Percentiles rank a stretch among this genome's conserved stretches.
Conservation (phyloP, 495 filamentous ascomycete species). For the Staphylotrichum longicolle region DNA sequence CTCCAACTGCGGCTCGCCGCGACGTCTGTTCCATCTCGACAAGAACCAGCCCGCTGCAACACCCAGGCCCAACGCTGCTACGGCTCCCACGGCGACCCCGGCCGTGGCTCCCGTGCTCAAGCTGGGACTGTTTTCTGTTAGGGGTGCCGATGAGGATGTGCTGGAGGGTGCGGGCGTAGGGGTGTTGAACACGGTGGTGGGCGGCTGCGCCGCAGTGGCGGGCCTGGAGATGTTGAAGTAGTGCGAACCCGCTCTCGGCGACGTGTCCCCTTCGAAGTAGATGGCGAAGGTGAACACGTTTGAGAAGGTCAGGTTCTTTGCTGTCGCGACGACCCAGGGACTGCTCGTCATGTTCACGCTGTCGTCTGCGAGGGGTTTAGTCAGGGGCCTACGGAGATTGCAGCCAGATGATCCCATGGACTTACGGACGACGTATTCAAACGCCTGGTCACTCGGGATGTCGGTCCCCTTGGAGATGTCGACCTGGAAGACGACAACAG, state of each 20-base stretch:
- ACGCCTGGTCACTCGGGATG: background rate
- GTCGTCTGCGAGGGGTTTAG: background rate
- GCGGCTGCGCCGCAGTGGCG: background rate
- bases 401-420: background rate
- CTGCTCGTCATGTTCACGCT: background rate
- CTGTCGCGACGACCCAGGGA: background rate
- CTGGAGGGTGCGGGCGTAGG: background rate
- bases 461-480: background rate
- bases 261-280: slow-evolving; percentile 4
- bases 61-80: background rate
- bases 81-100: background rate
- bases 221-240: background rate
- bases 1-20: background rate
- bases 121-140: background rate
- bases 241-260: background rate
- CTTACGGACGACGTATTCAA: background rate
- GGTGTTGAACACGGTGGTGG: background rate
- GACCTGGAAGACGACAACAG: background rate
- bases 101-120: slow-evolving; percentile 1
- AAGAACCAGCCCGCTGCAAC: background rate
- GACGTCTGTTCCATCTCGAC: background rate
- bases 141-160: background rate
- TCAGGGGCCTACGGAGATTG: background rate
- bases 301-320: background rate
- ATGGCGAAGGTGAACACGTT: background rate